phyloP scores from a whole-genome alignment of 208 protist genomes.

The Wallacemonas collosoma region DNA sequence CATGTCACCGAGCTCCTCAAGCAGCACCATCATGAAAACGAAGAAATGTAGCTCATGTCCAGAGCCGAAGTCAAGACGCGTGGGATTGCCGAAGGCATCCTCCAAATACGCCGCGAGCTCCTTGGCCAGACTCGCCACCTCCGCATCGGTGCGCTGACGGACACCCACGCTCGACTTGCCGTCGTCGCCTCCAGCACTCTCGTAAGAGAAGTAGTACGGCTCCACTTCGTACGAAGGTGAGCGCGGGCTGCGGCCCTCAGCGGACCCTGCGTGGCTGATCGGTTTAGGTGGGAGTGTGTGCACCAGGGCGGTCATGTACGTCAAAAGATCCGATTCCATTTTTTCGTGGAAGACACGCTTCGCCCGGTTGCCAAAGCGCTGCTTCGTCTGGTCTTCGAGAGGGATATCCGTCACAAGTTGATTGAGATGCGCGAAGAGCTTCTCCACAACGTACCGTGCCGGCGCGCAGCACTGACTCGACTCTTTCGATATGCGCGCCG shows the following conservation, averaged over 20 bases:
- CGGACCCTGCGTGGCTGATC: neutral
- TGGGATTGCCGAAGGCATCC: slow-evolving; percentile 95
- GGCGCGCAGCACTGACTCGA: slow-evolving; percentile 32
- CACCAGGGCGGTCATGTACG: slow-evolving; percentile 56
- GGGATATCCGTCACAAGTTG: slow-evolving; percentile 65
- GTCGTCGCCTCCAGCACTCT: neutral
- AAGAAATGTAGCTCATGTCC: slow-evolving; percentile 99
- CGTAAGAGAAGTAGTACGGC: slow-evolving; percentile 7
- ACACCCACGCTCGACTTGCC: neutral
- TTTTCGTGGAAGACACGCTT: slow-evolving; percentile 74
- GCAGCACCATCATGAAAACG: slow-evolving; percentile 89
- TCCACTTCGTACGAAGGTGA: neutral
- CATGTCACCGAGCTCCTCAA: slow-evolving; percentile 74
- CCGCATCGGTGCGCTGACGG: slow-evolving; percentile 22
- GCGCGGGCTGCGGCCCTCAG: slow-evolving; percentile 3
- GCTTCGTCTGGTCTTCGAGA: slow-evolving; percentile 72
- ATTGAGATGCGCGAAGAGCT: slow-evolving; percentile 62
- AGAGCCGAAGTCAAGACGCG: slow-evolving; percentile 99
- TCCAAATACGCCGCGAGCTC: slow-evolving; percentile 93
- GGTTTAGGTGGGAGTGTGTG: slow-evolving; percentile 34
- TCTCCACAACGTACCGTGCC: slow-evolving; percentile 42
- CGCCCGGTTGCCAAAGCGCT: slow-evolving; percentile 89
- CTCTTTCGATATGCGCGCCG: slow-evolving; percentile 16
- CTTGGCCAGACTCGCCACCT: slow-evolving; percentile 30
- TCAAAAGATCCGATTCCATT: slow-evolving; percentile 47